phyloP scores from a whole-genome alignment of 1,284 basidiomycete species.

The Pseudozyma sp. region DNA sequence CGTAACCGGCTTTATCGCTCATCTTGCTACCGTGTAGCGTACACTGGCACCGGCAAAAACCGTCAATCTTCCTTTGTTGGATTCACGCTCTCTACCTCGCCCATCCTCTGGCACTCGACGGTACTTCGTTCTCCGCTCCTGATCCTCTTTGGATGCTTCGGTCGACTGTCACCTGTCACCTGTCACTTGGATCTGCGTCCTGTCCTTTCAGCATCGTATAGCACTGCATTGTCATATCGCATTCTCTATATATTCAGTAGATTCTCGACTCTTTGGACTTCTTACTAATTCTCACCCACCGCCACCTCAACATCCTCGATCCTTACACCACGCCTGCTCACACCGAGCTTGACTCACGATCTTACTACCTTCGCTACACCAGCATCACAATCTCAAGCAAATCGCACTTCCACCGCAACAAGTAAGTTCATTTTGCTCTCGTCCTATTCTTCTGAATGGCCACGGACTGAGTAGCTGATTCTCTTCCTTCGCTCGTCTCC shows the following conservation, averaged over 20 bases:
- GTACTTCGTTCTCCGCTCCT: not conserved
- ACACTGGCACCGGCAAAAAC: not conserved
- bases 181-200: not conserved
- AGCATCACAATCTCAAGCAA: no score
- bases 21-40: not conserved
- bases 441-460: not conserved
- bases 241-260: constrained; percentile 24
- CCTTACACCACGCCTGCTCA: not conserved
- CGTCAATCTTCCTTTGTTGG: constrained; percentile 4
- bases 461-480: not conserved
- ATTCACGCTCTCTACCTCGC: constrained; percentile 8
- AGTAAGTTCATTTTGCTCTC: not conserved
- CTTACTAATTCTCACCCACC: constrained; percentile 7
- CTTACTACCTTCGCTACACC: not conserved
- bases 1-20: constrained; percentile 1
- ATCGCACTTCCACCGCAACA: not conserved
- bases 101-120: constrained; percentile 1
- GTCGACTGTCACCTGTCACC: not conserved
- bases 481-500: not conserved
- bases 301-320: not conserved
- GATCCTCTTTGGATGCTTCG: constrained; percentile 4
- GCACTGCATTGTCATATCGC: constrained; percentile 9
- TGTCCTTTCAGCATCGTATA: constrained; percentile 3
- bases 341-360: not conserved
- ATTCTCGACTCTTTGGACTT: not conserved